Evolutionary conservation across 805 yeast genomes (phyloP), one percentile per base, ranked within the genome.

Genomic region (Candida broadrunensis): DNA sequence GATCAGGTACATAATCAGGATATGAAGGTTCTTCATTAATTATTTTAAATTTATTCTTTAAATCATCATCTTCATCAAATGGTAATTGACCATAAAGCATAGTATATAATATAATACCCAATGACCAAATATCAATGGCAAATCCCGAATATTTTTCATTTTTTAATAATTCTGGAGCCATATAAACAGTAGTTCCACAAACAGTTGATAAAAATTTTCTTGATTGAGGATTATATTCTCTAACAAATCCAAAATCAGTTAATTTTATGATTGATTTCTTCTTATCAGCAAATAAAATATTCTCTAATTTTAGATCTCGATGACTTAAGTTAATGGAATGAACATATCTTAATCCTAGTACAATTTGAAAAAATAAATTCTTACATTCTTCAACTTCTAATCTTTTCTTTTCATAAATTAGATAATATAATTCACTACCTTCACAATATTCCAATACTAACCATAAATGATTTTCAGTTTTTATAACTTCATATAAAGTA

Each of bases 151-250:
- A 89, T 35, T 81, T 80, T 45, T 78, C 75, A 45, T 81, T 74
- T 41, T 71, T 68, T 14, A 90, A 68, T 46, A 93, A 69, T 57
- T 91, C 99, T 0, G 99, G 99, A 0, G 99, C 97, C 96, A 91
- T 90, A 58, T 91, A 91, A 3, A 88, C 95, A 1, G 89, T 81
- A 0, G 98, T 91, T 2, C 99, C 99, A 63, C 99, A 91, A 1
- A 89, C 73, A 0, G 97, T 93, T 37, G 83, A 85, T 25, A 91
- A 63, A 35, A 83, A 61, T 4, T 72, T 63, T 37, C 83, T 70
- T 30, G 51, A 54, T 26, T 50, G 54, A 1, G 73, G 73, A 38
- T 61, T 65, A 47, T 55, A 79, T 51, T 88, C 97, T 46, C 98
- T 71, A 0, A 96, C 88, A 60, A 91, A 91, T 0, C 99, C 99